Evolutionary conservation across 371 early-diverging fungal species (phyloP).

Genomic region (Nematocida sp.): DNA sequence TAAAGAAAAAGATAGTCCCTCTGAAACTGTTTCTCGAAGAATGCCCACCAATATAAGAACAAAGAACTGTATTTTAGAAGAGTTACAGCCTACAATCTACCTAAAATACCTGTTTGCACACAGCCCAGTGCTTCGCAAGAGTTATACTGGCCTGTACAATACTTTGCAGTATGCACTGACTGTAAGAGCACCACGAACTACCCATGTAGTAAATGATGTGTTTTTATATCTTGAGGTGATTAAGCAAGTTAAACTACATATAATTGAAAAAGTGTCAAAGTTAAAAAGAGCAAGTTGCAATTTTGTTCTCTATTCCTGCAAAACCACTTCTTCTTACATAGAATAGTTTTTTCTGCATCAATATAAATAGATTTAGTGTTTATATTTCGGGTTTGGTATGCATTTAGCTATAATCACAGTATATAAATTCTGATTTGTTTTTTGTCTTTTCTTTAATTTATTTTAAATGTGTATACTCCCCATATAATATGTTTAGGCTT

Average conservation of each 20-base stretch:
- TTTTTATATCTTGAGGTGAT: background rate
- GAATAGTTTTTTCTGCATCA: background rate
- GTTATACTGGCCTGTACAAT: conserved; percentile 3
- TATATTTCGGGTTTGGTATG: too few relatives aligned
- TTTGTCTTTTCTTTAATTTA: too few relatives aligned
- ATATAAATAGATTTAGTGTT: too few relatives aligned
- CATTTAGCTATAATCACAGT: too few relatives aligned
- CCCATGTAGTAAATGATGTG: background rate
- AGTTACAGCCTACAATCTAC: conserved; percentile 4
- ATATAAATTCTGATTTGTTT: too few relatives aligned
- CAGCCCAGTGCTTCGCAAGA: conserved; percentile 3
- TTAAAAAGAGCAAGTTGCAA: background rate
- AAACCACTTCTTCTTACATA: background rate
- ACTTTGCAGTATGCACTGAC: background rate
- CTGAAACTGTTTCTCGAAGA: background rate
- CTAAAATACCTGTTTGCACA: conserved; percentile 7
- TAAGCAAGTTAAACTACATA: conserved; percentile 7
- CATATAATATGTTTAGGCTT: too few relatives aligned
- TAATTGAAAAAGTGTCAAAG: background rate
- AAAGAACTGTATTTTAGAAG: background rate
- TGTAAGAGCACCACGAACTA: background rate
- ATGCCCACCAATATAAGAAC: background rate
- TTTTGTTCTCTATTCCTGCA: background rate
- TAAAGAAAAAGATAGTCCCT: background rate
- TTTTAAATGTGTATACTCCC: too few relatives aligned